A percentile compares a stretch with the other conserved stretches of the same genome.
Evolutionary conservation across 2,329 filamentous ascomycete genomes (phyloP).

Genomic region (Cadophora luteo-olivacea): DNA sequence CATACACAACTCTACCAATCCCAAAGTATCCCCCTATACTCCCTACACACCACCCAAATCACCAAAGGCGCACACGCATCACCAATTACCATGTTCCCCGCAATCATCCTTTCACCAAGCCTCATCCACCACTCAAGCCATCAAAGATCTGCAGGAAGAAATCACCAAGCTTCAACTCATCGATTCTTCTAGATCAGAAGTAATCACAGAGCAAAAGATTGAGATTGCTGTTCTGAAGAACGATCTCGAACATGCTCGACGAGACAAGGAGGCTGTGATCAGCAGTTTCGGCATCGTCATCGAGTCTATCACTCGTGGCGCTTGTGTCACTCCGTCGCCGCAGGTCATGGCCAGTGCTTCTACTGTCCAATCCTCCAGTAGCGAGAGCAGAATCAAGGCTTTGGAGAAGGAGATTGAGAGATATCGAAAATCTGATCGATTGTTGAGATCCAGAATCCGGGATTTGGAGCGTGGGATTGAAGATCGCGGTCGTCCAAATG

Average conservation of each 20-base stretch:
- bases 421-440: conserved; percentile 32
- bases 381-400: conserved; percentile 17
- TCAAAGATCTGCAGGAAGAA: background rate
- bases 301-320: conserved; percentile 19
- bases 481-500: background rate
- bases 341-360: background rate
- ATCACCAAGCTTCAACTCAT: background rate
- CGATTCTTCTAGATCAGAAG: conserved; percentile 17
- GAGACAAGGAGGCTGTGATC: conserved; percentile 31
- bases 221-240: conserved; percentile 38
- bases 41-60: conserved; percentile 2
- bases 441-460: conserved; percentile 23
- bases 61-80: background rate
- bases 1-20: background rate
- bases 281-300: conserved; percentile 30
- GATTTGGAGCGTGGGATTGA: conserved; percentile 6
- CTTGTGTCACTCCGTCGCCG: background rate
- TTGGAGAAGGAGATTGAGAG: conserved; percentile 33
- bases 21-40: background rate
- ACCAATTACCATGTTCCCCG: background rate
- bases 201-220: conserved; percentile 28
- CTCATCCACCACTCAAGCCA: background rate
- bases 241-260: conserved; percentile 31
- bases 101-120: background rate
- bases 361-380: background rate